Evolutionary conservation across 495 filamentous ascomycete genomes (phyloP).

Genomic region (Aspergillus cristatus): DNA sequence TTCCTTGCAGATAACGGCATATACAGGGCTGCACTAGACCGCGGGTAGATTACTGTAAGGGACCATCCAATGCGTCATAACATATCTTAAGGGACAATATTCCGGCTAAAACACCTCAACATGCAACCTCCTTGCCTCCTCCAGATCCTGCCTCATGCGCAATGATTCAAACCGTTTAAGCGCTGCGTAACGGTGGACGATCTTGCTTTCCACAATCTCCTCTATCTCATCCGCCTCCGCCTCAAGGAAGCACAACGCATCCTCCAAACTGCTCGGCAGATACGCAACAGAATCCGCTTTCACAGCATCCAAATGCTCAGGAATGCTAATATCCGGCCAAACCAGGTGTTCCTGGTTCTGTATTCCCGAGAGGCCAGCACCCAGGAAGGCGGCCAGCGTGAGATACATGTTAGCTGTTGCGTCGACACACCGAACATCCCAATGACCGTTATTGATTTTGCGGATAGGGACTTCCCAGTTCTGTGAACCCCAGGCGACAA

Average conservation of each 20-base stretch:
- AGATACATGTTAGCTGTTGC: conserved; percentile 64
- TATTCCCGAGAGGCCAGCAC: conserved; percentile 45
- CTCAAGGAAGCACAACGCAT: not conserved
- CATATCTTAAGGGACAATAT: too few relatives aligned
- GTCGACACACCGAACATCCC: conserved; percentile 63
- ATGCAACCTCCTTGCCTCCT: too few relatives aligned
- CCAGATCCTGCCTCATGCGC: too few relatives aligned
- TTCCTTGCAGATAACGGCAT: too few relatives aligned
- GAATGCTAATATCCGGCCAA: conserved; percentile 3
- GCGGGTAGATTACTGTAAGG: too few relatives aligned
- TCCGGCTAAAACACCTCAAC: too few relatives aligned
- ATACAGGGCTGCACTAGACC: too few relatives aligned
- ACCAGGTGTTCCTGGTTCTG: conserved; percentile 16
- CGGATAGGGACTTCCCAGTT: conserved; percentile 57
- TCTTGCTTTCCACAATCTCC: not conserved
- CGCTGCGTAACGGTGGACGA: not conserved
- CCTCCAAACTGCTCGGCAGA: not conserved
- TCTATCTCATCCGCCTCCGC: not conserved
- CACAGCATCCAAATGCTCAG: not conserved
- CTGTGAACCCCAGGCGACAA: conserved; percentile 63
- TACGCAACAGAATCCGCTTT: not conserved
- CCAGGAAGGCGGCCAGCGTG: conserved; percentile 47
- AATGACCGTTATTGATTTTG: conserved; percentile 45
- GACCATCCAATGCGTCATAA: too few relatives aligned
- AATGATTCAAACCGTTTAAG: not conserved